Evolutionary conservation across 257 asterid species (phyloP).

Genomic region (Striga asiatica): DNA sequence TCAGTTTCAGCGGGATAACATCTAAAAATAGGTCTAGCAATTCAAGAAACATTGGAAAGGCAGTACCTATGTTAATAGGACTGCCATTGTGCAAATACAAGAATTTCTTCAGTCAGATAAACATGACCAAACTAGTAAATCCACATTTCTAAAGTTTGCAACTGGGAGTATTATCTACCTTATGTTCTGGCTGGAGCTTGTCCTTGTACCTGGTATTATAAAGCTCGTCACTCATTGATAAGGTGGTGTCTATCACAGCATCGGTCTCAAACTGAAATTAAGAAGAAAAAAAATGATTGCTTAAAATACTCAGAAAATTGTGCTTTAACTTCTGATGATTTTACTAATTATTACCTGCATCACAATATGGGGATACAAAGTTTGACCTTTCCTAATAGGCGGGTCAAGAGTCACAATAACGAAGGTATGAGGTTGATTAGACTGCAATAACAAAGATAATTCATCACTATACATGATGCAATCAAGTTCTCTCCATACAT

Average conservation of each 20-base stretch:
- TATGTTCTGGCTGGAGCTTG: slow-evolving; percentile 50
- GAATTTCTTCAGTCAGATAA: neutral
- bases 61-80: too few relatives aligned
- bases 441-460: slow-evolving; percentile 39
- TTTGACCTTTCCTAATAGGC: slow-evolving; percentile 96
- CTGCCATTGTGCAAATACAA: neutral
- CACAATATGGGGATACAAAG: slow-evolving; percentile 89
- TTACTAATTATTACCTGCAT: slow-evolving; percentile 61
- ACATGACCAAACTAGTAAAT: neutral
- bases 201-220: slow-evolving; percentile 64
- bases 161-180: slow-evolving; percentile 35
- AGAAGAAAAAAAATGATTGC: neutral
- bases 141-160: slow-evolving; percentile 1
- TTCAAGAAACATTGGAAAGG: too few relatives aligned
- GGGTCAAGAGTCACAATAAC: slow-evolving; percentile 94
- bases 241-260: slow-evolving; percentile 43
- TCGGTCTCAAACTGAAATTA: slow-evolving; percentile 81
- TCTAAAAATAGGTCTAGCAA: too few relatives aligned
- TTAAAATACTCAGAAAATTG: slow-evolving; percentile 4
- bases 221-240: slow-evolving; percentile 73
- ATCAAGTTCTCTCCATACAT: too few relatives aligned
- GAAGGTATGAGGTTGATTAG: slow-evolving; percentile 85
- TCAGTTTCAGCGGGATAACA: slow-evolving; percentile 6
- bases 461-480: slow-evolving; percentile 8
- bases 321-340: neutral